Percentiles rank a stretch among this genome's conserved stretches.
phyloP scores from a whole-genome alignment of 2,329 filamentous ascomycete species.

The Fusarium humuli region DNA sequence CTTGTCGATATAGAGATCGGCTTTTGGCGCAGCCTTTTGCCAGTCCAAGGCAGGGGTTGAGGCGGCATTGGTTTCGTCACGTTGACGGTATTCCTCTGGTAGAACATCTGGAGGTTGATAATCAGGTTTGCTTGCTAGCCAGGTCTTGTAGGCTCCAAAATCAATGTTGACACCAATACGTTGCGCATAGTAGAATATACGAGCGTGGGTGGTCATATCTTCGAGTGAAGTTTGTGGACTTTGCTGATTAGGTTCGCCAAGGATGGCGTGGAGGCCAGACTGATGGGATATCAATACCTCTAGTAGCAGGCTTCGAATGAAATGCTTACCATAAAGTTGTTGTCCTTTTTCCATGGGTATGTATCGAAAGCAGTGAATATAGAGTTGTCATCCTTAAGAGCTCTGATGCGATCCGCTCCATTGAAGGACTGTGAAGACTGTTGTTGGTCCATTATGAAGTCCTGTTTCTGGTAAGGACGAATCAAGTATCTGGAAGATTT shows the following conservation, averaged over 20 bases:
- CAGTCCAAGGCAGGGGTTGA: constrained; percentile 53
- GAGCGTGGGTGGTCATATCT: constrained; percentile 73
- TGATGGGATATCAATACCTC: constrained; percentile 41
- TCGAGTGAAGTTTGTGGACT: constrained; percentile 62
- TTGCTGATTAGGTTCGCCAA: constrained; percentile 62
- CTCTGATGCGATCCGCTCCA: constrained; percentile 55
- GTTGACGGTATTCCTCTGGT: constrained; percentile 49
- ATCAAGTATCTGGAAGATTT: background rate
- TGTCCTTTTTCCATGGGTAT: constrained; percentile 76
- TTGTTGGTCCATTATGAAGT: constrained; percentile 27
- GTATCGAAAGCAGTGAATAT: constrained; percentile 71
- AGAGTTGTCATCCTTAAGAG: constrained; percentile 54
- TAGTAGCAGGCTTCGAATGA: background rate
- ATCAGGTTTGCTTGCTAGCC: constrained; percentile 59
- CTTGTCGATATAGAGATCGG: constrained; percentile 60
- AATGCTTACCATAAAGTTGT: constrained; percentile 70
- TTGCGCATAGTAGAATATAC: constrained; percentile 73
- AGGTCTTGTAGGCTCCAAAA: constrained; percentile 75
- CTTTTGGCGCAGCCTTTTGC: constrained; percentile 63
- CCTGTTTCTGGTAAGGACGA: background rate
- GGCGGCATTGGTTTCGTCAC: constrained; percentile 15
- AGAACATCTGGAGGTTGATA: constrained; percentile 53
- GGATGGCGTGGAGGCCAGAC: constrained; percentile 72
- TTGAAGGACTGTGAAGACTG: constrained; percentile 41
- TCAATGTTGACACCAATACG: constrained; percentile 67